phyloP scores from a whole-genome alignment of 495 filamentous ascomycete species.

The Rhizodiscina lignyota region DNA sequence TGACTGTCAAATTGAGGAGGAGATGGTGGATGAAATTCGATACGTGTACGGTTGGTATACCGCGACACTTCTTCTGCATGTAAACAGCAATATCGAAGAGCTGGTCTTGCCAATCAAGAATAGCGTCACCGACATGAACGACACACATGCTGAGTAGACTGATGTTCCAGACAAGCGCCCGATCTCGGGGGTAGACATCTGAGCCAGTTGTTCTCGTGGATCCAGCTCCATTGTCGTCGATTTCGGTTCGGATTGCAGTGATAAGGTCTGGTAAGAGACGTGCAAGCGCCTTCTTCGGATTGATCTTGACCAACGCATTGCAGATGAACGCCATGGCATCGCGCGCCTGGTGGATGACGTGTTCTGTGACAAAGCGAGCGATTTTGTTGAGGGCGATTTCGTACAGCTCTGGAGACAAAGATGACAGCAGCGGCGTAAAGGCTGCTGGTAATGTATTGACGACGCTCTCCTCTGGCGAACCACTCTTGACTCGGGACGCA shows the following conservation, averaged over 20 bases:
- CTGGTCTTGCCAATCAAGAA: slow-evolving; percentile 73
- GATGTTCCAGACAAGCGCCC: slow-evolving; percentile 90
- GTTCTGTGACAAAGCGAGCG: slow-evolving; percentile 77
- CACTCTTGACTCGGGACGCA: slow-evolving; percentile 65
- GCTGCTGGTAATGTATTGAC: slow-evolving; percentile 91
- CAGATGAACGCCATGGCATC: slow-evolving; percentile 99
- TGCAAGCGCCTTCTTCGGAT: slow-evolving; percentile 81
- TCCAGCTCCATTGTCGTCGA: slow-evolving; percentile 92
- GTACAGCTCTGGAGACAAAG: slow-evolving; percentile 84
- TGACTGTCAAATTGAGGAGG: slow-evolving; percentile 90
- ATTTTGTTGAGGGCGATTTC: slow-evolving; percentile 85
- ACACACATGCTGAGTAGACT: slow-evolving; percentile 97
- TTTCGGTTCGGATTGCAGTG: slow-evolving; percentile 84
- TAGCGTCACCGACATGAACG: slow-evolving; percentile 81
- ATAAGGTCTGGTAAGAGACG: slow-evolving; percentile 79
- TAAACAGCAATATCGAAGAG: slow-evolving; percentile 83
- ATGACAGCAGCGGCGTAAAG: slow-evolving; percentile 77
- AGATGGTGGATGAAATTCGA: slow-evolving; percentile 97
- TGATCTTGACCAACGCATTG: slow-evolving; percentile 86
- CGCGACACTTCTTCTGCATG: slow-evolving; percentile 89
- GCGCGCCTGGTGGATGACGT: slow-evolving; percentile 92
- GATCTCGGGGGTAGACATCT: slow-evolving; percentile 82
- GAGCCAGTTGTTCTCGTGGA: slow-evolving; percentile 85
- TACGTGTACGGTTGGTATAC: slow-evolving; percentile 85
- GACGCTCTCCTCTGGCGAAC: slow-evolving; percentile 90